Conservation (phyloP, 768 basidiomycete species). For the Epithele typhae region DNA sequence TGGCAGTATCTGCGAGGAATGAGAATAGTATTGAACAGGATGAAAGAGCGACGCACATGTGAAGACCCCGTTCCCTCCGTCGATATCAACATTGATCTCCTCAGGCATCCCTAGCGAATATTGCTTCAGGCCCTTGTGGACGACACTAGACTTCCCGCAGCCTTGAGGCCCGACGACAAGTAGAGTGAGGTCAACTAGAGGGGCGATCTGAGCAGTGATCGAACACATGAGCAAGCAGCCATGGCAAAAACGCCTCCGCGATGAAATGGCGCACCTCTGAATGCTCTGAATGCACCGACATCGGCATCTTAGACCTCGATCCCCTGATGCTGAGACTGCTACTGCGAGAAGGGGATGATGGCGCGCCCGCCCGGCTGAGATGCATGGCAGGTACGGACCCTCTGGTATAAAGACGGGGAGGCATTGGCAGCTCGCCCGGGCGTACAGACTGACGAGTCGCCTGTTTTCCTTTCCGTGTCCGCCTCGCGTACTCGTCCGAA, state of each 20-base stretch:
- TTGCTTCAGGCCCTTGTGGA: conserved; percentile 68
- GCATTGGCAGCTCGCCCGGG: conserved; percentile 28
- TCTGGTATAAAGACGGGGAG: conserved; percentile 23
- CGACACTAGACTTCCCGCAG: conserved; percentile 84
- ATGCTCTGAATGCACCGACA: conserved; percentile 25
- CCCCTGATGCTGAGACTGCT: conserved; percentile 21
- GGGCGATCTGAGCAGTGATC: too few species aligned
- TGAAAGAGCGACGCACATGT: conserved; percentile 29
- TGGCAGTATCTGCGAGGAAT: conserved; percentile 33
- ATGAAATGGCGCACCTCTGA: conserved; percentile 14
- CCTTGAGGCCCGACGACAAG: conserved; percentile 74
- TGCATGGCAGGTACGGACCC: conserved; percentile 20
- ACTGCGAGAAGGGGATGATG: conserved; percentile 17
- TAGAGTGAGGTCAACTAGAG: conserved; percentile 42
- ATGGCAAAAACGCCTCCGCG: too few species aligned
- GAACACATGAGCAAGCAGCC: too few species aligned
- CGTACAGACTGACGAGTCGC: conserved; percentile 14
- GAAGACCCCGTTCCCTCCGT: conserved; percentile 15
- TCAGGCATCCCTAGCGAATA: conserved; percentile 41
- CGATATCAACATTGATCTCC: conserved; percentile 14
- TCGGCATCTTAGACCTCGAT: conserved; percentile 18
- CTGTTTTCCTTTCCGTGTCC: conserved; percentile 26
- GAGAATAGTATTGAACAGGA: conserved; percentile 27
- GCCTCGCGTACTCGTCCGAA: conserved; percentile 19
- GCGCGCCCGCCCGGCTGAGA: conserved; percentile 10